Evolutionary conservation across 768 basidiomycete genomes (phyloP).

Genomic region (Leccinum arenicola): DNA sequence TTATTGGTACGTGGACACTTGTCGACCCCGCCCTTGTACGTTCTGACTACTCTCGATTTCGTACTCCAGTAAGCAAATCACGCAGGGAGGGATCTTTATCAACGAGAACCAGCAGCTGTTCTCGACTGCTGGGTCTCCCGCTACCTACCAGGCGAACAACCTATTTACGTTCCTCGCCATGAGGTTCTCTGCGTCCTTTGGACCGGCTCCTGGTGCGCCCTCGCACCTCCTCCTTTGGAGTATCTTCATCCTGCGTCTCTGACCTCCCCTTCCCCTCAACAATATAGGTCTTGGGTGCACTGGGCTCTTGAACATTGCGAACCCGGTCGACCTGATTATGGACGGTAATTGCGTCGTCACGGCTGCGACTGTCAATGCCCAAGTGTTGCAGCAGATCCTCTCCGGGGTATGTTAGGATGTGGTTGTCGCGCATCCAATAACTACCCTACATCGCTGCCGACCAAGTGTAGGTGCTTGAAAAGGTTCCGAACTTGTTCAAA

Average conservation of each 20-base stretch:
- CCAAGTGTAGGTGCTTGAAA: no score
- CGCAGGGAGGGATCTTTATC: slow-evolving; percentile 24
- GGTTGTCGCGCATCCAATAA: not conserved
- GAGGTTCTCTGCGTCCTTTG: slow-evolving; percentile 25
- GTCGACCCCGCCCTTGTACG: not conserved
- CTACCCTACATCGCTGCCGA: no score
- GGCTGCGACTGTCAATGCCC: slow-evolving; percentile 22
- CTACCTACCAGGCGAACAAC: slow-evolving; percentile 19
- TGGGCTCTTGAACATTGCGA: slow-evolving; percentile 19
- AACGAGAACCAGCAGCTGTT: slow-evolving; percentile 21
- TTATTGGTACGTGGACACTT: slow-evolving; percentile 18
- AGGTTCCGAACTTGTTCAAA: no score
- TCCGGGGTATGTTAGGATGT: slow-evolving; percentile 1
- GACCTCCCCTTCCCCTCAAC: not conserved
- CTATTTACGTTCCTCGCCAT: slow-evolving; percentile 30
- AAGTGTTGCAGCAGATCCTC: slow-evolving; percentile 21
- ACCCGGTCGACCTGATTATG: slow-evolving; percentile 23
- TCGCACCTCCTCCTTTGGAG: no score
- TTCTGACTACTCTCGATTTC: not conserved
- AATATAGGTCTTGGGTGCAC: slow-evolving; percentile 22
- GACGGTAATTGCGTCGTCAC: slow-evolving; percentile 27
- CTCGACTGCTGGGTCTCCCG: slow-evolving; percentile 18
- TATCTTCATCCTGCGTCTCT: not conserved
- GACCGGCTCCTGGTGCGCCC: slow-evolving; percentile 23
- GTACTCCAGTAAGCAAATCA: slow-evolving; percentile 19